A percentile compares a stretch with the other conserved stretches of the same genome.
phyloP scores from a whole-genome alignment of 768 basidiomycete genomes.

The Pleurotus giganteus region DNA sequence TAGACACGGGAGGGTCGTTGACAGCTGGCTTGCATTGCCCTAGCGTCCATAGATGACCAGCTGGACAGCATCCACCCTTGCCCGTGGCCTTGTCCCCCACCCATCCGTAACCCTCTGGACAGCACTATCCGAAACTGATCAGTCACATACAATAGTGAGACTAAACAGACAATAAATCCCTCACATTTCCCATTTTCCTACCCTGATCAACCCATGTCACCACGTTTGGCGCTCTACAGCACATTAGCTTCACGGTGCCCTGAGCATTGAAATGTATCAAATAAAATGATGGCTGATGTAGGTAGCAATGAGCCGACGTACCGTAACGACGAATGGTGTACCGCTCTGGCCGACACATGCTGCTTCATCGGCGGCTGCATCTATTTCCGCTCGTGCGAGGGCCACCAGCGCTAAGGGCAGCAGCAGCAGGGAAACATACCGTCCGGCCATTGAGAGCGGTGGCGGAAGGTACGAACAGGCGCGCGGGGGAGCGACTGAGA shows the following conservation, averaged over 20 bases:
- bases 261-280: not conserved
- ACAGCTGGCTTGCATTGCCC: not conserved
- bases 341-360: not conserved
- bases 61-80: constrained; percentile 1
- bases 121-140: not conserved
- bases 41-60: not conserved
- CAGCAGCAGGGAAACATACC: not conserved
- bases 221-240: not conserved
- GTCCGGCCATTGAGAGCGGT: not conserved
- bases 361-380: not conserved
- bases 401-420: not conserved
- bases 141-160: not conserved
- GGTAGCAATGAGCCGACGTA: not conserved
- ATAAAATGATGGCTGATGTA: not conserved
- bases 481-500: not conserved
- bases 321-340: not conserved
- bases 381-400: not conserved
- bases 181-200: constrained; percentile 1
- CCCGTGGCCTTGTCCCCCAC: not conserved
- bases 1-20: not conserved
- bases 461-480: not conserved
- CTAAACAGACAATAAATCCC: not conserved
- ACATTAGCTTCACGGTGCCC: not conserved
- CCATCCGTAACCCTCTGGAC: not conserved
- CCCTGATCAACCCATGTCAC: constrained; percentile 7